A percentile compares a stretch with the other conserved stretches of the same genome.
Conservation (phyloP, 257 asterid genomes). For the Mitragyna speciosa region DNA sequence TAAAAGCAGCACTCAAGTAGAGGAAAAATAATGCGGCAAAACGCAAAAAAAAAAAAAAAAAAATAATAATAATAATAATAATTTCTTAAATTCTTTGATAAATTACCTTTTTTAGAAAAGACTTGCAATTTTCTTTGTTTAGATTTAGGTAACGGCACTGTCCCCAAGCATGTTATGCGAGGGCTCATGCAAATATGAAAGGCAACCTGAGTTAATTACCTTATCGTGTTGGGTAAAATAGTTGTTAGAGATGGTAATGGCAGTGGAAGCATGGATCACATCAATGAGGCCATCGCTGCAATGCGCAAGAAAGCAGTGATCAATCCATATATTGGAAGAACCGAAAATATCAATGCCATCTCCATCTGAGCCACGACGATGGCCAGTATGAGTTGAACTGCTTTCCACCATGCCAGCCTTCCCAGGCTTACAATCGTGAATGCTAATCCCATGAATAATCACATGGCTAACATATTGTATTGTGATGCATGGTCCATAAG, state of each 20-base stretch:
- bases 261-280: slow-evolving; percentile 77
- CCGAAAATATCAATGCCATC: slow-evolving; percentile 63
- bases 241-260: slow-evolving; percentile 76
- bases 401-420: slow-evolving; percentile 50
- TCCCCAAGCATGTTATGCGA: no score
- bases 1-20: not conserved
- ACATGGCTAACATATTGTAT: slow-evolving; percentile 53
- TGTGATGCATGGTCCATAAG: slow-evolving; percentile 82
- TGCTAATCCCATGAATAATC: slow-evolving; percentile 69
- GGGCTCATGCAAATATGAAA: not conserved
- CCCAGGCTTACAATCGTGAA: slow-evolving; percentile 82
- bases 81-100: no score
- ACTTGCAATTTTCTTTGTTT: no score
- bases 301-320: slow-evolving; percentile 71
- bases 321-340: slow-evolving; percentile 70
- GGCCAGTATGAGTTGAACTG: slow-evolving; percentile 54
- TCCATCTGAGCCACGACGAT: slow-evolving; percentile 68
- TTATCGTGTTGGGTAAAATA: slow-evolving; percentile 81
- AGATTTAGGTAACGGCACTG: no score
- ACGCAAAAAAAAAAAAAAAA: no score
- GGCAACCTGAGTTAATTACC: slow-evolving; percentile 30
- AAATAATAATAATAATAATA: no score
- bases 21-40: not conserved
- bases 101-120: no score
- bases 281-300: slow-evolving; percentile 71